Percentiles rank a stretch among this genome's conserved stretches.
phyloP scores from a whole-genome alignment of 2,329 filamentous ascomycete species.

The Cladosporium austrohemisphaericum region DNA sequence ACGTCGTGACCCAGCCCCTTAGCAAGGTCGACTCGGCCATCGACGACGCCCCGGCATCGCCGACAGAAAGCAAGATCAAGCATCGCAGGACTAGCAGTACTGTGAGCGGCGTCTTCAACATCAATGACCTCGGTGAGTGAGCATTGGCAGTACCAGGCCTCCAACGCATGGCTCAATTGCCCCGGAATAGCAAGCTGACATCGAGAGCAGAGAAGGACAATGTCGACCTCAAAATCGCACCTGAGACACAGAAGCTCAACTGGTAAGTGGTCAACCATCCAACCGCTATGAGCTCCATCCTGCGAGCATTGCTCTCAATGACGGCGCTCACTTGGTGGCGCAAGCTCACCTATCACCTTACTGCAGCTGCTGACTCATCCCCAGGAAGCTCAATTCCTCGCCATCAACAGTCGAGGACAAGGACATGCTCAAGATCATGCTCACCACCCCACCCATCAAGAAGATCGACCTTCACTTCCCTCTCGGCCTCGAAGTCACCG shows the following conservation, averaged over 20 bases:
- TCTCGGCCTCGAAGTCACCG: constrained; percentile 79
- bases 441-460: constrained; percentile 81
- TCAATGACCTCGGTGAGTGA: constrained; percentile 76
- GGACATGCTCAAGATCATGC: constrained; percentile 73
- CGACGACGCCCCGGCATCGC: constrained; percentile 65
- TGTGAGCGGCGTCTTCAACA: constrained; percentile 71
- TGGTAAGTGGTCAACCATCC: constrained; percentile 64
- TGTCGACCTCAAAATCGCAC: constrained; percentile 67
- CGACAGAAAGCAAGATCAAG: constrained; percentile 62
- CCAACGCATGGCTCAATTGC: no score
- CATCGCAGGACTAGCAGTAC: constrained; percentile 70
- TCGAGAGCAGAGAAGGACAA: constrained; percentile 63
- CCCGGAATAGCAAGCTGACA: constrained; percentile 26
- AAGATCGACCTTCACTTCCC: constrained; percentile 93
- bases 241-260: constrained; percentile 81
- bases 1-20: constrained; percentile 53
- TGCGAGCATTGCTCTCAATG: neutral
- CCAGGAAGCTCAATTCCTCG: constrained; percentile 91
- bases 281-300: neutral
- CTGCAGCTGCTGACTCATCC: constrained; percentile 12
- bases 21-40: constrained; percentile 90
- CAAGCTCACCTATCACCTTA: constrained; percentile 1
- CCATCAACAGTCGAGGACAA: constrained; percentile 74
- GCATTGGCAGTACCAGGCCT: neutral
- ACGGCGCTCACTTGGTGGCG: neutral